phyloP scores from a whole-genome alignment of 192 early-diverging fungal genomes.

The Gorgonomyces haynaldii region DNA sequence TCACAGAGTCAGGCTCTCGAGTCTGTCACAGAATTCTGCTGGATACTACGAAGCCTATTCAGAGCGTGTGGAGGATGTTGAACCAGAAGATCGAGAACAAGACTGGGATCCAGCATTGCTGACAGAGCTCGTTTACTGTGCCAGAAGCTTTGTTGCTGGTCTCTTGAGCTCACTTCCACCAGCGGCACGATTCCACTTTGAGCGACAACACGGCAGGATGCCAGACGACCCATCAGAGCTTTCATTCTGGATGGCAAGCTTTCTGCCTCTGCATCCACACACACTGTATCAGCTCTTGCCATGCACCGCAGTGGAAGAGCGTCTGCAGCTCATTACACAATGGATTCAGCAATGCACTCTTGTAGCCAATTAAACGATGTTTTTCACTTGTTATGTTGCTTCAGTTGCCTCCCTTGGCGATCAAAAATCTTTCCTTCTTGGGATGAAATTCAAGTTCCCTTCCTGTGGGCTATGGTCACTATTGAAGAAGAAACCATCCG shows the following conservation, averaged over 20 bases:
- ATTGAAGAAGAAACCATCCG: too few species aligned
- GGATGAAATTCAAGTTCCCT: too few species aligned
- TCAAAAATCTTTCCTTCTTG: too few species aligned
- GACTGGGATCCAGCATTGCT: neutral
- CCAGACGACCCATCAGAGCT: constrained; percentile 4
- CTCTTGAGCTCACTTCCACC: constrained; percentile 60
- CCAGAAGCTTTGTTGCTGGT: constrained; percentile 29
- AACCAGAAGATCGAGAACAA: constrained; percentile 1
- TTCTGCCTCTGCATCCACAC: constrained; percentile 8
- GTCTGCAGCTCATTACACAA: constrained; percentile 21
- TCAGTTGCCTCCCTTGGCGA: too few species aligned
- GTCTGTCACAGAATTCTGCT: neutral
- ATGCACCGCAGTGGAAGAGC: constrained; percentile 57
- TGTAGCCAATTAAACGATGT: too few species aligned
- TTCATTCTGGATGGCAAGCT: constrained; percentile 33
- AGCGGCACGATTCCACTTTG: constrained; percentile 44
- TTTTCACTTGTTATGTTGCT: too few species aligned
- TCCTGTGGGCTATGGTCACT: too few species aligned
- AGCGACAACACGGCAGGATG: constrained; percentile 7
- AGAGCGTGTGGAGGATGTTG: constrained; percentile 5
- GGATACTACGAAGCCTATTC: neutral
- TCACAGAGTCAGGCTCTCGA: neutral
- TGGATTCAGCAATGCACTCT: constrained; percentile 5
- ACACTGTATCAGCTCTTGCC: constrained; percentile 60
- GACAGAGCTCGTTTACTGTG: constrained; percentile 2